Evolutionary conservation across 257 asterid species (phyloP), one percentile per base, ranked within the genome.

Genomic region (Capsicum baccatum): DNA sequence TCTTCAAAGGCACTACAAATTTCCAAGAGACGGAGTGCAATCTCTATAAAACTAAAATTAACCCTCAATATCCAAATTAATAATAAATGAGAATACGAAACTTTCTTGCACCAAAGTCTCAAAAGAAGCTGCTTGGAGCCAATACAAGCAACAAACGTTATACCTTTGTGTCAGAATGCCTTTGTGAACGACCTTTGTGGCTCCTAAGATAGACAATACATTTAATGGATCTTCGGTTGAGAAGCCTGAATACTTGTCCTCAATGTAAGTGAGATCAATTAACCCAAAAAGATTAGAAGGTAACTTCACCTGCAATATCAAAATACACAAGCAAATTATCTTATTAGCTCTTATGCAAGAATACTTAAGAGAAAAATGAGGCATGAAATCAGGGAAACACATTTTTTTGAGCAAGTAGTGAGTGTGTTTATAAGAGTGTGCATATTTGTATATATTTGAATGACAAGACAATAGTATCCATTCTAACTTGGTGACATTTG

Each of bases 201-300:
- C 90, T 90, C 90, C 88, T 93, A 56, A 94, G 89, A 70, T 97
- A 78, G 94, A 91, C 97, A 94, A 92, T 60, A 89, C 89, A 73
- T 93, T 93, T 84, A 96, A 87, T 73, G 93, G 85, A 14, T 97
- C 94, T 86, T 93, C 98, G 64, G 97, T 88, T 35, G 99, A 93
- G 86, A 93, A 84, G 62, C 98, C 98, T 0, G 99, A 91, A 89
- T 93, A 91, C 91, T 91, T 94, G 86, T 91, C 97, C 85, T 93
- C 98, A 7, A 92, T 73, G 81, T 89, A 90, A 42, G 93, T 67
- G 71, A 89, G 92, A 87, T 94, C 95, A 80, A 93, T 89, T 7
- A 94, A 89, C 17, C 94, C 91, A 39, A 93, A 90, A 84, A 93
- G 85, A 85, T 85, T 88, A 19, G 94, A 86, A 26, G 97, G 85